Percentiles rank a stretch among this genome's conserved stretches.
These are phyloP conservation scores for Lumnitzera littorea DNA, from an alignment of 345 rosid genomes.

Conservation along the genomic window DNA sequence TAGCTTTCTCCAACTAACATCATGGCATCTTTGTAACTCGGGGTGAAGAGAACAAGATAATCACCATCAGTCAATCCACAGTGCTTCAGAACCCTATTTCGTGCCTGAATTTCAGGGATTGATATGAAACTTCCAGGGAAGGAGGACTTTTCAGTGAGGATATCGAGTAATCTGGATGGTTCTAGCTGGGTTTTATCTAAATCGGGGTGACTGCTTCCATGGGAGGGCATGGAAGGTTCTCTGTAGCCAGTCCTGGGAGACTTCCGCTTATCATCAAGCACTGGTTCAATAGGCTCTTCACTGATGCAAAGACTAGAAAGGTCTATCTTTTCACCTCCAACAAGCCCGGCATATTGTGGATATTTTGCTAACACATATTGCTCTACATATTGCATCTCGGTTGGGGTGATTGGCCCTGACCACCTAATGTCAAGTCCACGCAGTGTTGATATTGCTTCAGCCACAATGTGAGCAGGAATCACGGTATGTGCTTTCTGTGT, in stretches of 20 bases:
- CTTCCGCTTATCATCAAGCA: slow-evolving; percentile 27
- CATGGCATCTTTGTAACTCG: slow-evolving; percentile 58
- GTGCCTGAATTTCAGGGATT: slow-evolving; percentile 65
- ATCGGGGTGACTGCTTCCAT: slow-evolving; percentile 34
- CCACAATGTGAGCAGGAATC: slow-evolving; percentile 63
- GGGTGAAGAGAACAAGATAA: slow-evolving; percentile 61
- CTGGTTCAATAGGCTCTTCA: slow-evolving; percentile 36
- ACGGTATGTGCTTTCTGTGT: slow-evolving; percentile 53
- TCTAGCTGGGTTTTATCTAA: slow-evolving; percentile 50
- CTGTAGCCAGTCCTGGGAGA: slow-evolving; percentile 30
- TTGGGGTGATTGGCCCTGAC: slow-evolving; percentile 70
- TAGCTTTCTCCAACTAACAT: slow-evolving; percentile 70
- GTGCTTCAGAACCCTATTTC: slow-evolving; percentile 48
- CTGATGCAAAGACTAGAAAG: slow-evolving; percentile 46
- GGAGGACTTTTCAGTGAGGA: slow-evolving; percentile 56
- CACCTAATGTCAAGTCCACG: slow-evolving; percentile 59
- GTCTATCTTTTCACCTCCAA: slow-evolving; percentile 38
- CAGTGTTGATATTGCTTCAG: slow-evolving; percentile 70
- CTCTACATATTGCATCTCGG: slow-evolving; percentile 61
- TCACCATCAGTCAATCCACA: slow-evolving; percentile 52
- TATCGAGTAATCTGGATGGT: slow-evolving; percentile 56
- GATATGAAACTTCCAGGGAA: slow-evolving; percentile 67
- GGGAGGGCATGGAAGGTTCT: slow-evolving; percentile 29
- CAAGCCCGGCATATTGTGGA: slow-evolving; percentile 56
- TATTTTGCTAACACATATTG: slow-evolving; percentile 62